Base-by-base conservation (phyloP, 371 early-diverging fungal genomes). In the Actinomortierella wolfii region DNA sequence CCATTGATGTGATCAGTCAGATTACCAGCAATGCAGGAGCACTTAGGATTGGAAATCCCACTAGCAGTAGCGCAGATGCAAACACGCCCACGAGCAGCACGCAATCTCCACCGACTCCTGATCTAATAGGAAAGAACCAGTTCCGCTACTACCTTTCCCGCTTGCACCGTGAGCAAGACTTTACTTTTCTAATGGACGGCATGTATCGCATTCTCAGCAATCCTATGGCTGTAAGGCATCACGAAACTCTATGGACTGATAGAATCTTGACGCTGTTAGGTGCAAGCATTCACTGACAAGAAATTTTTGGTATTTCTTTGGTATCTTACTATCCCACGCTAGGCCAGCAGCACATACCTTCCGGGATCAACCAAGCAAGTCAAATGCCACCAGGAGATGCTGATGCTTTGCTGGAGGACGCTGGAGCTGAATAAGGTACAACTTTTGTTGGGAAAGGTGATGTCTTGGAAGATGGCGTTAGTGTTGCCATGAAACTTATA, bases 341-440 rank as follows among this genome's bases (percentile, higher is more conserved):
- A 89, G 87, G 82, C 93, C 7, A 85, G 80, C 24, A 90, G 86
- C 51, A 87, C 91, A 0, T 91, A 90, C 66, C 77, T 93, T 3
- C 94, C 94, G 21, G 89, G 91, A 7, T 88, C 92, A 1, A 89
- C 87, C 18, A 91, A 92, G 56, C 84, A 83, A 29, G 84, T 89
- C 4, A 79, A 78, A 14, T 81, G 89, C n/a, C 80, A 84, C 44
- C 76, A 84, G 14, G 94, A 94, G 67, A 86, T 89, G 6, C 75
- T 93, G 65, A 91, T 93, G 87, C 74, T 94, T 20, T 89, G 92
- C 51, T 96, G 96, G 96, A 83, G 86, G 67, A 68, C 92, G 11
- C 56, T 93, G 47, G 92, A 94, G 54, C 76, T 79, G 54, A 96
- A 94, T 65, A 80, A 85, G 78, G 91, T 89, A 78, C 56, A 59